A percentile compares a stretch with the other conserved stretches of the same genome.
phyloP scores from a whole-genome alignment of 768 basidiomycete genomes.

The Tubosaeta brunneosetosa region DNA sequence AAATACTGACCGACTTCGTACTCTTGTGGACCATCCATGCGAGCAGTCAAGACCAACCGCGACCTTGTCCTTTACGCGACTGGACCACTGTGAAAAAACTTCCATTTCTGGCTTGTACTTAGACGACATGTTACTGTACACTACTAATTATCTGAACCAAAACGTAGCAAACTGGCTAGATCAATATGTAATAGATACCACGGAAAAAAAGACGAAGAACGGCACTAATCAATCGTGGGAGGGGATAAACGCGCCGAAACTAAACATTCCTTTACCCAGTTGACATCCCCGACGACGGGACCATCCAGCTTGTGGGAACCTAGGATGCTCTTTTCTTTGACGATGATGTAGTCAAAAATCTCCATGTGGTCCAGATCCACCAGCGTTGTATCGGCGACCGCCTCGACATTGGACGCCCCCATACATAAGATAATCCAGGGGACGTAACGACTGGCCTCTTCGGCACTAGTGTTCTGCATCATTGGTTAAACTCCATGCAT shows the following conservation, averaged over 20 bases:
- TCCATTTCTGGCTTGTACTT: constrained; percentile 10
- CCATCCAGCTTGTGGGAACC: constrained; percentile 25
- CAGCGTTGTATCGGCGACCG: constrained; percentile 43
- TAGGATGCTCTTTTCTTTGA: constrained; percentile 39
- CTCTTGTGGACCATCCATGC: constrained; percentile 40
- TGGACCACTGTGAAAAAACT: constrained; percentile 12
- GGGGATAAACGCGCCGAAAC: constrained; percentile 53
- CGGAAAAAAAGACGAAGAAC: neutral
- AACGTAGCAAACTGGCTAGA: constrained; percentile 1
- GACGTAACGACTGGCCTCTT: constrained; percentile 42
- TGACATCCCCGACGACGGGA: constrained; percentile 46
- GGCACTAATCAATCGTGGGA: constrained; percentile 14
- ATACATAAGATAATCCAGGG: constrained; percentile 71
- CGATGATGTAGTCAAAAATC: constrained; percentile 60
- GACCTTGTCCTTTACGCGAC: neutral
- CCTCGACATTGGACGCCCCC: constrained; percentile 71
- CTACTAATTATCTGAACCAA: constrained; percentile 2
- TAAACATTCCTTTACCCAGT: constrained; percentile 77
- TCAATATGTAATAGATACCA: neutral
- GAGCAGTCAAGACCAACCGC: constrained; percentile 12
- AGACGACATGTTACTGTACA: neutral
- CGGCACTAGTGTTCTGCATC: constrained; percentile 18
- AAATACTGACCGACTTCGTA: constrained; percentile 63
- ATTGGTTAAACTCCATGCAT: neutral
- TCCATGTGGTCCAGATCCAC: constrained; percentile 22